phyloP scores from a whole-genome alignment of 1,139 yeast species.

The Candida albicans region DNA sequence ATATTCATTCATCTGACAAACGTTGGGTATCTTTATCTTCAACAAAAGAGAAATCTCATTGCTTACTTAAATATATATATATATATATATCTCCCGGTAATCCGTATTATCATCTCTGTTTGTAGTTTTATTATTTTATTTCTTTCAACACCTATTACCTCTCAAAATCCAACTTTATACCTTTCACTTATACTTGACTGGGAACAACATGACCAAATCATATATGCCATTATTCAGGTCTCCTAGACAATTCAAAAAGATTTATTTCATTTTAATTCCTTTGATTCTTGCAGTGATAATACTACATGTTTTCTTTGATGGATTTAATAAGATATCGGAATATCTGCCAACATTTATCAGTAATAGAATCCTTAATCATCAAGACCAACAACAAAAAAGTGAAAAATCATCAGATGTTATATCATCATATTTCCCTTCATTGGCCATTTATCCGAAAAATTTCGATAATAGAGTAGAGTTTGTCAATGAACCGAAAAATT shows the following conservation, averaged over 20 bases:
- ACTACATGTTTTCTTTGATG: background rate
- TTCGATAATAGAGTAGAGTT: background rate
- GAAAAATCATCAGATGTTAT: background rate
- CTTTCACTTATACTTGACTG: background rate
- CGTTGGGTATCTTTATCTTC: too few species aligned
- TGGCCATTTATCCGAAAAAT: background rate
- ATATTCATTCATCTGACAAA: too few species aligned
- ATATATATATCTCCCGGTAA: too few species aligned
- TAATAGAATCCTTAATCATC: background rate
- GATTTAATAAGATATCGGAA: background rate
- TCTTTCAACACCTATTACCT: too few species aligned
- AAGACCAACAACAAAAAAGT: background rate
- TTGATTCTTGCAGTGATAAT: background rate
- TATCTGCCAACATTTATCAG: background rate
- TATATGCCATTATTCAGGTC: background rate
- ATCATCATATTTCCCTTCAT: background rate
- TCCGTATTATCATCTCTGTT: background rate
- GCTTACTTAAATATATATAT: too few species aligned
- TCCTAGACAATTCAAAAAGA: background rate
- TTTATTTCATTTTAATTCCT: background rate
- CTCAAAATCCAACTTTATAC: background rate
- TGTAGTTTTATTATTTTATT: background rate
- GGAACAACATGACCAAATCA: background rate
- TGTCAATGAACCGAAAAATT: background rate
- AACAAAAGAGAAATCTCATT: too few species aligned